These are phyloP conservation scores for Mycena rosella DNA, from an alignment of 768 basidiomycete species.

Conservation along the genomic window DNA sequence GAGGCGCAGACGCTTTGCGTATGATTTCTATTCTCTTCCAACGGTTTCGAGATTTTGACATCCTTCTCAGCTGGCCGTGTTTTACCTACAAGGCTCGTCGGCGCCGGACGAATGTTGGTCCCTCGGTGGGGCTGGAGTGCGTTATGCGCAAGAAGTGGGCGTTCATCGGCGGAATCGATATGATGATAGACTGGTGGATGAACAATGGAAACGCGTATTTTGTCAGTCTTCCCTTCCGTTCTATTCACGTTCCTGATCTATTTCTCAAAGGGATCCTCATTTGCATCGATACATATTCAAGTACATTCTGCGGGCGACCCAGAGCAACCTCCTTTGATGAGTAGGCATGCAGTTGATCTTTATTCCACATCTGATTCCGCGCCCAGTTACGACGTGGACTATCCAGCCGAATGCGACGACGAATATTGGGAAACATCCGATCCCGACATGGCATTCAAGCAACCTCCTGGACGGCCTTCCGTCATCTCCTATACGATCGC, in stretches of 20 bases:
- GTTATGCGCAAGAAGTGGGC: conserved; percentile 71
- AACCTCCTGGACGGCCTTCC: conserved; percentile 72
- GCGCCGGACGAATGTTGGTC: conserved; percentile 66
- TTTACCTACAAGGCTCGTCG: conserved; percentile 59
- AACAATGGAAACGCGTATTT: conserved; percentile 71
- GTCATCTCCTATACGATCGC: conserved; percentile 63
- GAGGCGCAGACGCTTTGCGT: conserved; percentile 70
- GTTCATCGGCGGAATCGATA: conserved; percentile 58
- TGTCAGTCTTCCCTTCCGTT: conserved; percentile 46
- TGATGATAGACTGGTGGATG: conserved; percentile 48
- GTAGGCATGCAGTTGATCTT: conserved; percentile 53
- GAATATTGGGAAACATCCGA: conserved; percentile 62
- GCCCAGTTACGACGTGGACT: conserved; percentile 72
- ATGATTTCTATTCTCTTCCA: conserved; percentile 29
- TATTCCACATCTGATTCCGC: background rate
- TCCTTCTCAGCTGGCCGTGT: conserved; percentile 49
- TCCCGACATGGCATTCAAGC: conserved; percentile 64
- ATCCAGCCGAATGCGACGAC: conserved; percentile 73
- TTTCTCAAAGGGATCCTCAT: conserved; percentile 37
- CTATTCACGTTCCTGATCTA: background rate
- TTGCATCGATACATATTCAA: conserved; percentile 38
- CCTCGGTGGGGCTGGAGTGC: conserved; percentile 65
- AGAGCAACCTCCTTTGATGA: conserved; percentile 70
- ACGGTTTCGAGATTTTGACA: background rate
- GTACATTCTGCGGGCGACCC: conserved; percentile 66